Base-by-base conservation (phyloP, 2,329 filamentous ascomycete species). In the Clonostachys chloroleuca region DNA sequence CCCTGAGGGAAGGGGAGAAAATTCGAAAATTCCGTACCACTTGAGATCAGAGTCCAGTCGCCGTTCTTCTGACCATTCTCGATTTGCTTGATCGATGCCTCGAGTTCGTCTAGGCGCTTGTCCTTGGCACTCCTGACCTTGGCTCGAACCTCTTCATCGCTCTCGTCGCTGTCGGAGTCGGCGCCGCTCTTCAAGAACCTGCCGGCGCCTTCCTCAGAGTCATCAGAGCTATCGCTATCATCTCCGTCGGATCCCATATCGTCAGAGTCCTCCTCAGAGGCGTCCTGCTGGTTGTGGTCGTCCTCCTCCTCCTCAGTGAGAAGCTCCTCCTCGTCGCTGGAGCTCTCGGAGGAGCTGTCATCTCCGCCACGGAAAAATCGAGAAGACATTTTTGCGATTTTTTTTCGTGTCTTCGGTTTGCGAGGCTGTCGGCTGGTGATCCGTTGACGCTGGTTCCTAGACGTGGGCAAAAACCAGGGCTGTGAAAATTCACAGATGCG, bases 11-110 rank as follows among this genome's bases (percentile, higher is more conserved):
- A 10, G 10, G 7, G 36, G 36, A 7, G 7, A 5, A 39, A 39
- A 39, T 9, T n/a, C 43, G 14, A 40, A 39, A 37, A 40, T 41
- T 42, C 62, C 85, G 61, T 80, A 95, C 92, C 91, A 63, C 83
- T 81, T 52, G 90, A 89, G 57, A 97, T 95, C 53, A 92, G 85
- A 56, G 87, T 88, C 94, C 94, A 99, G 73, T 99, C 94, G 63
- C 89, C 91, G 64, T 97, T 99, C 79, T 95, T 97, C 70, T 94
- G 80, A 52, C 89, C 92, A 73, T 99, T 99, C 66, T 97, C 92
- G 62, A 99, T 97, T 63, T 87, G 74, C 68, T 87, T 87, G 62
- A 97, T 88, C 40, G 86, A 95, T 50, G 83, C 81, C 68, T 99
- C 92, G 51, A 99, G 79, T 70, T 97, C 95, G 63, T 96, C 92